Percentiles rank a stretch among this genome's conserved stretches.
Conservation (phyloP, 371 early-diverging fungal species). For the Smittium culicis region DNA sequence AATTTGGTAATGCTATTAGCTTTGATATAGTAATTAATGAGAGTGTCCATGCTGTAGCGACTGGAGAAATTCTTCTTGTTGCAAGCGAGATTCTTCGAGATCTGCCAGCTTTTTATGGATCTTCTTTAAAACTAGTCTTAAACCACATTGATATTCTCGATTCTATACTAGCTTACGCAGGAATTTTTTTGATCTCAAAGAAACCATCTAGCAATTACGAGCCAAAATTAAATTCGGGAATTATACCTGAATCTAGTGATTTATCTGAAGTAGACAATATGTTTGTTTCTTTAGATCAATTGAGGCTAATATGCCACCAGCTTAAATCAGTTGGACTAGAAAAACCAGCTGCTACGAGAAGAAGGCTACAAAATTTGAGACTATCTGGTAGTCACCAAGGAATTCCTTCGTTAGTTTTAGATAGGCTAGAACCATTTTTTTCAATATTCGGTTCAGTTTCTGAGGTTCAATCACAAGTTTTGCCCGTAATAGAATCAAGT, state of each 20-base stretch:
- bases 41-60: slow-evolving; percentile 51
- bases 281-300: slow-evolving; percentile 9
- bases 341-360: slow-evolving; percentile 6
- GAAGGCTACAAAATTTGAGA: background rate
- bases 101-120: slow-evolving; percentile 45
- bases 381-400: slow-evolving; percentile 31
- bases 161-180: slow-evolving; percentile 22
- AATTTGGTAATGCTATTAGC: slow-evolving; percentile 62
- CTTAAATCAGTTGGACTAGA: background rate
- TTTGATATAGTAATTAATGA: slow-evolving; percentile 77
- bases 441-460: slow-evolving; percentile 35
- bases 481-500: background rate
- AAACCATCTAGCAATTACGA: background rate
- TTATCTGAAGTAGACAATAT: slow-evolving; percentile 2
- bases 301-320: background rate
- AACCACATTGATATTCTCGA: slow-evolving; percentile 26
- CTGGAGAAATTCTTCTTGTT: slow-evolving; percentile 79
- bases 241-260: background rate
- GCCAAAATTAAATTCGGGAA: background rate
- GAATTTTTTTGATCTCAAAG: slow-evolving; percentile 8
- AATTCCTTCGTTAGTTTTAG: slow-evolving; percentile 43
- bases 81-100: slow-evolving; percentile 71
- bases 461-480: slow-evolving; percentile 1
- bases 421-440: slow-evolving; percentile 46
- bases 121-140: slow-evolving; percentile 16